Conservation (phyloP, 495 filamentous ascomycete genomes). For the Hyaloscypha finlandica region DNA sequence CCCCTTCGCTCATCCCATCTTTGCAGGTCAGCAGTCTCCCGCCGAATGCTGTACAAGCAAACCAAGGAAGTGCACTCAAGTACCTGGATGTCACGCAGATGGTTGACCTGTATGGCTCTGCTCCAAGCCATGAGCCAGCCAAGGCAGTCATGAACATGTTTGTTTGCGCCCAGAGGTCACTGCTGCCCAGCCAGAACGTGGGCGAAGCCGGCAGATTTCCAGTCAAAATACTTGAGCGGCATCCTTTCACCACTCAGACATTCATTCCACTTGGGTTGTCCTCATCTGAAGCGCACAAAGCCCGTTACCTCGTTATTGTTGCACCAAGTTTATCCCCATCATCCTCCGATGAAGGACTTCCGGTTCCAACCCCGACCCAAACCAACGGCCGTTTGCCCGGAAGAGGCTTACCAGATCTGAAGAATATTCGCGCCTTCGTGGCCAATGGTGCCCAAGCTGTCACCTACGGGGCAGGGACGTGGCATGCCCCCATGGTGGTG, state of each 20-base stretch:
- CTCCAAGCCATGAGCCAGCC: slow-evolving; percentile 63
- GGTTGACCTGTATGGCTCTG: slow-evolving; percentile 63
- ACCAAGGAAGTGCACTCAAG: slow-evolving; percentile 88
- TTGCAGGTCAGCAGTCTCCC: slow-evolving; percentile 37
- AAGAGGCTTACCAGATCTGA: slow-evolving; percentile 73
- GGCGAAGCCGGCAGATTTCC: slow-evolving; percentile 51
- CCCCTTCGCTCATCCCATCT: slow-evolving; percentile 51
- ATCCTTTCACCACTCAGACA: slow-evolving; percentile 91
- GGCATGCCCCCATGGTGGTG: slow-evolving; percentile 96
- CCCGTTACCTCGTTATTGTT: slow-evolving; percentile 83
- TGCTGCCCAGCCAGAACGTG: slow-evolving; percentile 13
- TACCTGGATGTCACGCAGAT: slow-evolving; percentile 76
- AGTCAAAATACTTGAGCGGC: slow-evolving; percentile 81
- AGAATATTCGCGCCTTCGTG: slow-evolving; percentile 71
- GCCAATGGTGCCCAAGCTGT: slow-evolving; percentile 82
- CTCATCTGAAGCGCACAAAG: slow-evolving; percentile 32
- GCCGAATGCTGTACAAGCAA: slow-evolving; percentile 55
- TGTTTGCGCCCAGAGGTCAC: slow-evolving; percentile 70
- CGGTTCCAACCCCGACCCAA: slow-evolving; percentile 32
- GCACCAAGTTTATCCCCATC: slow-evolving; percentile 65
- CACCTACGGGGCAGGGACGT: slow-evolving; percentile 88
- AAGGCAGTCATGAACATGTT: slow-evolving; percentile 83
- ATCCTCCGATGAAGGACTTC: slow-evolving; percentile 37
- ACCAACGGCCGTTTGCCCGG: slow-evolving; percentile 39
- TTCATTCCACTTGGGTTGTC: slow-evolving; percentile 77